Conservation (phyloP, 2,329 filamentous ascomycete species). For the Grosmannia huntii region DNA sequence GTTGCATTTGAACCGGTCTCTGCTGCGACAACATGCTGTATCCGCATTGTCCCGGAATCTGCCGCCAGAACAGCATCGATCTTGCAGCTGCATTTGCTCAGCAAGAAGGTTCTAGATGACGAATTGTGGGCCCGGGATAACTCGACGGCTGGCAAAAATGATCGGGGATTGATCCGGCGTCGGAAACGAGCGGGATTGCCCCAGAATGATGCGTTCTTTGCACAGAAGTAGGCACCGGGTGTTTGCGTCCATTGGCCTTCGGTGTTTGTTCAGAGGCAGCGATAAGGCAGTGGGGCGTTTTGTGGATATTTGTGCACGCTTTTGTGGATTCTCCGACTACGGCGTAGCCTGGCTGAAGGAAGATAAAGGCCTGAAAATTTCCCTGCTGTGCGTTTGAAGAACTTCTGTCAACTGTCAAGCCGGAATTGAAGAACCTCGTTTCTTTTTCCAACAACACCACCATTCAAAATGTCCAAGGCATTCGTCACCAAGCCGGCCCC, state of each 20-base stretch:
- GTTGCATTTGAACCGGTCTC: too few species aligned
- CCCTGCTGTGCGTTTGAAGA: not conserved
- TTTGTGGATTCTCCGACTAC: not conserved
- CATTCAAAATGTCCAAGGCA: slow-evolving; percentile 26
- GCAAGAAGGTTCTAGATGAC: not conserved
- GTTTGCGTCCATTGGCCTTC: not conserved
- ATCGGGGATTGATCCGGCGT: not conserved
- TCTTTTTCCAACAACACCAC: not conserved
- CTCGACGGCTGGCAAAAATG: not conserved
- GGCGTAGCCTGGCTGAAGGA: not conserved
- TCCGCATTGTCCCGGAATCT: too few species aligned
- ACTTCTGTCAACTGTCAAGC: not conserved
- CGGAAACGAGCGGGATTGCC: not conserved
- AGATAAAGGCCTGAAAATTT: not conserved
- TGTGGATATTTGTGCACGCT: not conserved
- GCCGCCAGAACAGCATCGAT: too few species aligned
- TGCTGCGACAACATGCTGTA: too few species aligned
- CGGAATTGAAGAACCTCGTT: not conserved
- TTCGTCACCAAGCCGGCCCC: slow-evolving; percentile 37
- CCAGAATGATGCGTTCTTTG: not conserved
- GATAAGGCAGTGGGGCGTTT: not conserved
- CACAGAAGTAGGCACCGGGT: not conserved
- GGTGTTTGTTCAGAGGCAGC: not conserved
- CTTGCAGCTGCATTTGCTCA: too few species aligned
- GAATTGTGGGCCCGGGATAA: not conserved